Percentiles rank a stretch among this genome's conserved stretches.
Conservation (phyloP, 23 red algal genomes). For the Cyanidioschyzon merolae region DNA sequence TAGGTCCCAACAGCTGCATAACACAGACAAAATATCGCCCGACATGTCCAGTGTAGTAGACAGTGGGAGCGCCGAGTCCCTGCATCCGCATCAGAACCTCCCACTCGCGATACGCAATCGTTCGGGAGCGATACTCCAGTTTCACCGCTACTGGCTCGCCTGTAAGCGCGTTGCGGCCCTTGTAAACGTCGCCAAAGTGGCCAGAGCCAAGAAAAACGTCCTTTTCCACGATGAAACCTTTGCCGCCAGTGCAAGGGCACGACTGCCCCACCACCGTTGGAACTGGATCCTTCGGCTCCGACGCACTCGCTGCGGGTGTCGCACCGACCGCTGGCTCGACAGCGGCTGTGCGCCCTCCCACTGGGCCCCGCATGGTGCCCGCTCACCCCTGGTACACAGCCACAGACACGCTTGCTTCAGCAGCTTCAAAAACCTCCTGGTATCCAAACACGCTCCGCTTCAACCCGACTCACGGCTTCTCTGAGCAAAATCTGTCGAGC, state of each 20-base stretch:
- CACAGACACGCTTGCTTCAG: too few relatives aligned
- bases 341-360: neutral
- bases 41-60: conserved; percentile 77
- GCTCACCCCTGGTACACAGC: too few relatives aligned
- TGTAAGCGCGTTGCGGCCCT: conserved; percentile 50
- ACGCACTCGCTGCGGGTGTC: neutral
- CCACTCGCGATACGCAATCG: conserved; percentile 88
- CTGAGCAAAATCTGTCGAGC: too few relatives aligned
- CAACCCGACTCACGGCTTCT: too few relatives aligned
- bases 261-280: conserved; percentile 24
- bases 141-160: conserved; percentile 83
- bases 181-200: conserved; percentile 97
- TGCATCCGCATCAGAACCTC: conserved; percentile 83
- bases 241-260: neutral
- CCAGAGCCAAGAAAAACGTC: conserved; percentile 63
- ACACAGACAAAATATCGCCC: conserved; percentile 97
- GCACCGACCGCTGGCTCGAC: neutral
- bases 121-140: conserved; percentile 87
- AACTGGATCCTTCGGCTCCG: conserved; percentile 17
- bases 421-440: too few relatives aligned
- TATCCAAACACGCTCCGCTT: too few relatives aligned
- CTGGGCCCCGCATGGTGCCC: neutral
- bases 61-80: conserved; percentile 61
- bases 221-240: conserved; percentile 22
- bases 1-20: conserved; percentile 91